phyloP scores from a whole-genome alignment of 306 rosid species.

The Bauhinia variegata region DNA sequence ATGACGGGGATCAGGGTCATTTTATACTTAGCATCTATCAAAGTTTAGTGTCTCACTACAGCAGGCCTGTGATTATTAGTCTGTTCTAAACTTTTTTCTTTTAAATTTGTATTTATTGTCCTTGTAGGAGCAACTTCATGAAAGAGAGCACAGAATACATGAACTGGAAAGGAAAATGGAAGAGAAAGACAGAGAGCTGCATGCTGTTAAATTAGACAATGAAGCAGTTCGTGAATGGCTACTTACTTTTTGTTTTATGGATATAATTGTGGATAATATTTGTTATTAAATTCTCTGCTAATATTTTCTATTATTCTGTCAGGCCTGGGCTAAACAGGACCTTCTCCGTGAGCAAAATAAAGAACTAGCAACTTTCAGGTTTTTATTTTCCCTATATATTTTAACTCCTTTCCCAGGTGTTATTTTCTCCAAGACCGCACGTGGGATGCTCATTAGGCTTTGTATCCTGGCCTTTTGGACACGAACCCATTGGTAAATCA shows the following conservation, averaged over 20 bases:
- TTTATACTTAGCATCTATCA: background rate
- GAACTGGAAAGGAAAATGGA: slow-evolving; percentile 87
- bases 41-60: slow-evolving; percentile 13
- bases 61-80: slow-evolving; percentile 22
- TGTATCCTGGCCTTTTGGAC: slow-evolving; percentile 24
- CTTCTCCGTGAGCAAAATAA: slow-evolving; percentile 86
- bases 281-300: slow-evolving; percentile 7
- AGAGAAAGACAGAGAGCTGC: slow-evolving; percentile 89
- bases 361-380: slow-evolving; percentile 88
- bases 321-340: slow-evolving; percentile 99
- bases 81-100: slow-evolving; percentile 40
- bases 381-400: slow-evolving; percentile 24
- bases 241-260: slow-evolving; percentile 3
- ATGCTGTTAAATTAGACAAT: slow-evolving; percentile 76
- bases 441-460: slow-evolving; percentile 3
- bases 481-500: slow-evolving; percentile 13
- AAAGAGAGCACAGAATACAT: slow-evolving; percentile 69
- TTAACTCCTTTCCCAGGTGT: background rate
- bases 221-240: slow-evolving; percentile 76
- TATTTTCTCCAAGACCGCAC: slow-evolving; percentile 7
- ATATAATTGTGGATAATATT: background rate
- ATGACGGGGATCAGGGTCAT: background rate
- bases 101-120: slow-evolving; percentile 41
- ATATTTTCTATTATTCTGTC: slow-evolving; percentile 25
- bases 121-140: slow-evolving; percentile 80